A percentile compares a stretch with the other conserved stretches of the same genome.
phyloP scores from a whole-genome alignment of 2,329 filamentous ascomycete species.

The Curvularia hawaiiensis region DNA sequence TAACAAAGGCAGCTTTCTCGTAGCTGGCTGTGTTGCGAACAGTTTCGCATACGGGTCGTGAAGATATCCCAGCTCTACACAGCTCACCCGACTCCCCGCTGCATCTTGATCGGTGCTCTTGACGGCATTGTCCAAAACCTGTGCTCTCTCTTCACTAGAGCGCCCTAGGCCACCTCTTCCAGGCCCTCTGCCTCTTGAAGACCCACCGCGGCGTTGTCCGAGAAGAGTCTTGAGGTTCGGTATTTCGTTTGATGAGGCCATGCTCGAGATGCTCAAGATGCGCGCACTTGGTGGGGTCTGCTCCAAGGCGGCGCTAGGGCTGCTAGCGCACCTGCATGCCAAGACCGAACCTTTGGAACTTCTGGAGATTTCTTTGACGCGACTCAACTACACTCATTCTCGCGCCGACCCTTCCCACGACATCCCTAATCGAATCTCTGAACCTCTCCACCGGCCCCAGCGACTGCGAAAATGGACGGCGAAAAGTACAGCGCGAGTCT shows the following conservation, averaged over 20 bases:
- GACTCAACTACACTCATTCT: conserved; percentile 17
- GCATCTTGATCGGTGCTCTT: conserved; percentile 93
- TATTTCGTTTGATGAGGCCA: conserved; percentile 72
- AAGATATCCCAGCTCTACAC: conserved; percentile 83
- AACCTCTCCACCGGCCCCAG: conserved; percentile 13
- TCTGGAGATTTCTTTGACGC: conserved; percentile 42
- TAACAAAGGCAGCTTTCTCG: conserved; percentile 83
- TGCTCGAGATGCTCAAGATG: conserved; percentile 44
- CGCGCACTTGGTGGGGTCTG: conserved; percentile 37
- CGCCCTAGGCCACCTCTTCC: conserved; percentile 38
- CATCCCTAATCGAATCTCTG: conserved; percentile 13
- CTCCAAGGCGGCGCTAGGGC: conserved; percentile 18
- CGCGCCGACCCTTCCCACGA: conserved; percentile 16
- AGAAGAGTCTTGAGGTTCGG: conserved; percentile 74
- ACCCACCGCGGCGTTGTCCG: conserved; percentile 54
- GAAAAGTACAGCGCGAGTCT: conserved; percentile 33
- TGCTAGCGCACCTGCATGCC: conserved; percentile 26
- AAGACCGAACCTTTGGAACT: conserved; percentile 22
- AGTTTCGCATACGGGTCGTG: conserved; percentile 76
- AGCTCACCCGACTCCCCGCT: conserved; percentile 84
- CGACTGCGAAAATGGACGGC: conserved; percentile 35
- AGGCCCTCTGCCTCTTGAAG: conserved; percentile 55
- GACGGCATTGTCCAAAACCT: conserved; percentile 71
- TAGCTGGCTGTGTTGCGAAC: conserved; percentile 64
- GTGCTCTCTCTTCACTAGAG: conserved; percentile 40